Evolutionary conservation across 768 basidiomycete species (phyloP).

Genomic region (Pisolithus marmoratus): DNA sequence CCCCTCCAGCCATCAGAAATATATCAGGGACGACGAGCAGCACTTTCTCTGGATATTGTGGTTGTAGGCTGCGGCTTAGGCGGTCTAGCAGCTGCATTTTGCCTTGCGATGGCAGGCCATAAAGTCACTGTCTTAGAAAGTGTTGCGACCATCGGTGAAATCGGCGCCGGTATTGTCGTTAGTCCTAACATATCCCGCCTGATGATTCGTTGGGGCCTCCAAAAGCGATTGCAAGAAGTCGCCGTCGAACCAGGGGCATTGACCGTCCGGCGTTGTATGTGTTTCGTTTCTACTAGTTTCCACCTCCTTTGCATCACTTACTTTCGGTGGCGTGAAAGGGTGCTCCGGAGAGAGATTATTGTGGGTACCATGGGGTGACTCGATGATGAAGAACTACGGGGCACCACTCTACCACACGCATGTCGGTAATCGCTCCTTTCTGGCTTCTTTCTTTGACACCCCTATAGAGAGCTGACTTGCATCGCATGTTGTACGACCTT

Average conservation of each 20-base stretch:
- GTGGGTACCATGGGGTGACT: conserved; percentile 30
- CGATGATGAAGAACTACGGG: conserved; percentile 27
- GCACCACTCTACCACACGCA: conserved; percentile 33
- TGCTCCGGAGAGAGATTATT: conserved; percentile 30
- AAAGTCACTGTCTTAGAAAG: conserved; percentile 43
- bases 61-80: conserved; percentile 50
- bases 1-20: conserved; percentile 7
- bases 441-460: neutral
- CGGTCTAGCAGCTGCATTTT: conserved; percentile 42
- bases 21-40: conserved; percentile 20
- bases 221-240: conserved; percentile 31
- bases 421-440: conserved; percentile 11
- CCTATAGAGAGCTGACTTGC: conserved; percentile 41
- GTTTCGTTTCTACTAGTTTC: neutral
- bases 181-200: conserved; percentile 40
- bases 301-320: neutral
- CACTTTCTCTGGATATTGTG: conserved; percentile 29
- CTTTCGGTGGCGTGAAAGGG: conserved; percentile 28
- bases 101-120: conserved; percentile 43
- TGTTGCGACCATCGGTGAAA: conserved; percentile 34
- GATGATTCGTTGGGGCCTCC: conserved; percentile 48
- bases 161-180: conserved; percentile 50
- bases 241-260: conserved; percentile 36
- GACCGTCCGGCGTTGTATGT: conserved; percentile 38
- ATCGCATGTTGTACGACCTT: conserved; percentile 31